A percentile compares a stretch with the other conserved stretches of the same genome.
Evolutionary conservation across 192 early-diverging fungal species (phyloP).

Genomic region (Geranomyces variabilis): DNA sequence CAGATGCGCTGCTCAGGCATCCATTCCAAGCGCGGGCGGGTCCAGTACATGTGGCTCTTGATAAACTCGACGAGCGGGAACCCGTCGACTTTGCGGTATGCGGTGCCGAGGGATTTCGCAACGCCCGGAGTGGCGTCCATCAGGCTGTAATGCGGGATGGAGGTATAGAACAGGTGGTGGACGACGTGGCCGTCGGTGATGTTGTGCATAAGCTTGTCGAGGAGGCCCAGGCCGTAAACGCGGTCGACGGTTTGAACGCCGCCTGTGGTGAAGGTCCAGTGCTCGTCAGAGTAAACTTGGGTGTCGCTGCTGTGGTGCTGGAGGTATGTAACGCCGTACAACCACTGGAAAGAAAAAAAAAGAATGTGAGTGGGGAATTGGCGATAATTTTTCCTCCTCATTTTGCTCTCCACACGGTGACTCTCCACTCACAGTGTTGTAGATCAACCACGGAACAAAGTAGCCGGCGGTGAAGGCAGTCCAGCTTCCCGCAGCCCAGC

Average conservation of each 20-base stretch:
- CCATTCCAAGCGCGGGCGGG: conserved; percentile 26
- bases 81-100: conserved; percentile 37
- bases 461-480: conserved; percentile 24
- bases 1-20: conserved; percentile 18
- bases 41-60: conserved; percentile 34
- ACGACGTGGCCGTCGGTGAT: conserved; percentile 53
- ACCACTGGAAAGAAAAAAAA: conserved; percentile 41
- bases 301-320: conserved; percentile 45
- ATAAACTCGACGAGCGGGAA: conserved; percentile 48
- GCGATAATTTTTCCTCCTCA: too few relatives aligned
- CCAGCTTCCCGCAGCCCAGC: conserved; percentile 29
- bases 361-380: too few relatives aligned
- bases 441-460: conserved; percentile 44
- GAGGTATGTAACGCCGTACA: conserved; percentile 50
- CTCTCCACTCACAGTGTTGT: conserved; percentile 42
- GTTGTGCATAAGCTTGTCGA: conserved; percentile 50
- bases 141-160: conserved; percentile 49
- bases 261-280: conserved; percentile 45
- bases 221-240: conserved; percentile 39
- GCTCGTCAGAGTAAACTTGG: conserved; percentile 37
- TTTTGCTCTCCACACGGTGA: not conserved
- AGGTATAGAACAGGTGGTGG: conserved; percentile 51
- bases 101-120: conserved; percentile 31
- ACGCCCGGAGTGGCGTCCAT: conserved; percentile 44
- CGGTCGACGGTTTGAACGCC: conserved; percentile 52